A percentile compares a stretch with the other conserved stretches of the same genome.
These are phyloP conservation scores for Sclerotinia nivalis DNA, from an alignment of 2,329 filamentous ascomycete genomes.

Conservation along the genomic window DNA sequence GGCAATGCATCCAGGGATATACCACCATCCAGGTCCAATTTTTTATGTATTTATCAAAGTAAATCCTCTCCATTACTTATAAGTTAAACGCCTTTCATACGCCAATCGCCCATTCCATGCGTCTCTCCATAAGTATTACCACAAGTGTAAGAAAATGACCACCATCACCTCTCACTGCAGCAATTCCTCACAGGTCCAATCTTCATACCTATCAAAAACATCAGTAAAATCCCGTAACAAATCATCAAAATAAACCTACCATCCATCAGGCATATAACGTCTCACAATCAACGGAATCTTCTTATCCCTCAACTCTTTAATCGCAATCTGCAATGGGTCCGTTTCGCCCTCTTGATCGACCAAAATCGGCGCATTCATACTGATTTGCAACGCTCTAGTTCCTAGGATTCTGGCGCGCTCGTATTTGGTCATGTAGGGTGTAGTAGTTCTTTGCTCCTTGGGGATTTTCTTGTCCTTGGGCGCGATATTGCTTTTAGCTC, in stretches of 20 bases:
- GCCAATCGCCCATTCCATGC: conserved; percentile 38
- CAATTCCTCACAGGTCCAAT: conserved; percentile 98
- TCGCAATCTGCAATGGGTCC: conserved; percentile 93
- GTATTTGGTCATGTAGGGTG: conserved; percentile 99
- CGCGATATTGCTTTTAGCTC: conserved; percentile 55
- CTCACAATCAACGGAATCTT: conserved; percentile 96
- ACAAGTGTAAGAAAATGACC: conserved; percentile 18
- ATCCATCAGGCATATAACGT: conserved; percentile 95
- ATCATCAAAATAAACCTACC: conserved; percentile 57
- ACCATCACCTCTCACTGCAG: conserved; percentile 46
- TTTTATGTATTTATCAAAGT: conserved; percentile 3
- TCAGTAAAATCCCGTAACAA: conserved; percentile 10
- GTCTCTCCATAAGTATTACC: conserved; percentile 15
- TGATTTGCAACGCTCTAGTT: conserved; percentile 92
- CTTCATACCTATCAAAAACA: conserved; percentile 67
- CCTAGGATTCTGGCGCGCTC: conserved; percentile 91
- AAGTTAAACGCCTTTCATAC: conserved; percentile 34
- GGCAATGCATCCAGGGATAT: not conserved
- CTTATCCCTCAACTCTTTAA: conserved; percentile 97
- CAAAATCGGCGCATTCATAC: conserved; percentile 96
- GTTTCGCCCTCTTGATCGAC: conserved; percentile 98
- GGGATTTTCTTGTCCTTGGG: conserved; percentile 85
- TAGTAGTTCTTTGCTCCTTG: conserved; percentile 84
- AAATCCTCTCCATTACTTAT: conserved; percentile 9
- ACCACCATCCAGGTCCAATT: not conserved